Evolutionary conservation across 139 green algal species (phyloP).

Genomic region (Chlamydomonas incerta): DNA sequence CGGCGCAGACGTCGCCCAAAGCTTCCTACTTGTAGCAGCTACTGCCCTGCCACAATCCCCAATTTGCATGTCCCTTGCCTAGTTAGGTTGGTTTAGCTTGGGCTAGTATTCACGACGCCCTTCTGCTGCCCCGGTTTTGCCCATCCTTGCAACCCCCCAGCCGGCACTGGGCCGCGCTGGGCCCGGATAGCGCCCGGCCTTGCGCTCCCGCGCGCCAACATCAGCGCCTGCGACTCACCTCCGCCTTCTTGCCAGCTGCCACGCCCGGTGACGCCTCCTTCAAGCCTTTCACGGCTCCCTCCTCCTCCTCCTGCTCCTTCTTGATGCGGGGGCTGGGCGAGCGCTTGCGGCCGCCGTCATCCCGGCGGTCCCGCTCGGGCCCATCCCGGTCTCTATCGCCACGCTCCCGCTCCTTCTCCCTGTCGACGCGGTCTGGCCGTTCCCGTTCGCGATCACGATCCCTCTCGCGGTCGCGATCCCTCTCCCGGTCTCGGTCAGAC

Average conservation of each 20-base stretch:
- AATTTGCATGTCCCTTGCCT: no score
- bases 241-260: slow-evolving; percentile 28
- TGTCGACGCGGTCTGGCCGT: slow-evolving; percentile 18
- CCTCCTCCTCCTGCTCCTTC: slow-evolving; percentile 29
- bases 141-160: no score
- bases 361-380: slow-evolving; percentile 31
- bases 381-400: slow-evolving; percentile 38
- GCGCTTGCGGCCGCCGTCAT: not conserved
- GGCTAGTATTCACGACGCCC: no score
- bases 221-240: no score
- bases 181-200: no score
- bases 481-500: not conserved
- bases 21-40: no score
- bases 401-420: not conserved
- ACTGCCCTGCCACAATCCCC: no score
- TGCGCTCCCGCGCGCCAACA: no score
- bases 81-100: no score
- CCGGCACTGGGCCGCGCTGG: no score
- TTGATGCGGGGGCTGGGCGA: slow-evolving; percentile 34
- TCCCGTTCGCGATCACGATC: not conserved
- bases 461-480: slow-evolving; percentile 17
- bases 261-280: not conserved
- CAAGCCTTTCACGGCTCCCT: not conserved
- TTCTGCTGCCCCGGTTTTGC: no score
- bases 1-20: no score